These are phyloP conservation scores for Rhynchospora tenuis DNA, from an alignment of 176 grass and related monocot species.

Conservation along the genomic window DNA sequence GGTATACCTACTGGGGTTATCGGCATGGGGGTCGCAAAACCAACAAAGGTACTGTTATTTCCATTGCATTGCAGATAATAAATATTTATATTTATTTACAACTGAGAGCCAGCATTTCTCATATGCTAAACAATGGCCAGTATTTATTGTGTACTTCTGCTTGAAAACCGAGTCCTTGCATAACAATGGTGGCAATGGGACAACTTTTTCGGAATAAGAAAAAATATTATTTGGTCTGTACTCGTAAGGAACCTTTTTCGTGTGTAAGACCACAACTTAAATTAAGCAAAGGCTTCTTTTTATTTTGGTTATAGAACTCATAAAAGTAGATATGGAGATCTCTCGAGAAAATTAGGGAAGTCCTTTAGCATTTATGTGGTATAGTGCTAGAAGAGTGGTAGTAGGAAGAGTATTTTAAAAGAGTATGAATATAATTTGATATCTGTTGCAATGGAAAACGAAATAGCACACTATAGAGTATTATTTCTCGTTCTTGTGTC, in stretches of 20 bases:
- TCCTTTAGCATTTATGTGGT: too few species aligned
- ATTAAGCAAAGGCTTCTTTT: not conserved
- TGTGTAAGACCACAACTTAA: too few species aligned
- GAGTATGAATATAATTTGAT: too few species aligned
- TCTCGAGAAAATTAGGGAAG: not conserved
- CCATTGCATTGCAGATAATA: not conserved
- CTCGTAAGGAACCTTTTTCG: too few species aligned
- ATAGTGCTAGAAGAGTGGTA: too few species aligned
- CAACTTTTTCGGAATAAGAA: too few species aligned
- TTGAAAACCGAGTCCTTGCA: conserved; percentile 28
- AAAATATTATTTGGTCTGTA: too few species aligned
- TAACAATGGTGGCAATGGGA: conserved; percentile 24
- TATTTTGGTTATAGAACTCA: not conserved
- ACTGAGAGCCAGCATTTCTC: not conserved
- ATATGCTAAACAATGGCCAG: not conserved
- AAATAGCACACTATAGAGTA: too few species aligned
- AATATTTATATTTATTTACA: not conserved
- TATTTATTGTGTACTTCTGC: not conserved
- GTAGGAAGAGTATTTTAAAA: too few species aligned
- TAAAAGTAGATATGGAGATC: not conserved
- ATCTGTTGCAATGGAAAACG: too few species aligned
- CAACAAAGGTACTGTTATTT: conserved; percentile 35
- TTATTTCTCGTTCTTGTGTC: too few species aligned
- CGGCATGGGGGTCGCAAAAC: conserved; percentile 35
- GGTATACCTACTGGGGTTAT: conserved; percentile 84